Evolutionary conservation across 2,329 filamentous ascomycete genomes (phyloP).

Genomic region (Colletotrichum siamense): DNA sequence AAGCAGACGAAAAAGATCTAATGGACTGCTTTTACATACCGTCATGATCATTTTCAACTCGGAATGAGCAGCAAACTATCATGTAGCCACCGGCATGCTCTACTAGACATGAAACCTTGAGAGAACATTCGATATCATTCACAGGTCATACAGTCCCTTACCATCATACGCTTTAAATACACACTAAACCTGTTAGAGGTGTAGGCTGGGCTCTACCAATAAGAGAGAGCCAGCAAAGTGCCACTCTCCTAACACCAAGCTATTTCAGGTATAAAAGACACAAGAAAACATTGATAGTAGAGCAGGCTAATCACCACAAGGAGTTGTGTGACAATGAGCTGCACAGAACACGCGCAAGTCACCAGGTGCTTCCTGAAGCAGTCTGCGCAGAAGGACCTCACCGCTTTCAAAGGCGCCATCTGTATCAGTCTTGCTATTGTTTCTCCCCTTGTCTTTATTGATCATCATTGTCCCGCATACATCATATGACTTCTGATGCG

Average conservation of each 20-base stretch:
- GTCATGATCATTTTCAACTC: too few relatives aligned
- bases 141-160: too few relatives aligned
- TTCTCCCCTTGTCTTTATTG: not conserved
- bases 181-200: too few relatives aligned
- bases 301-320: not conserved
- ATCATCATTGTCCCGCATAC: not conserved
- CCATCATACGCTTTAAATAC: too few relatives aligned
- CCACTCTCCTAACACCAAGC: accelerated
- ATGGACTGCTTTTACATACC: too few relatives aligned
- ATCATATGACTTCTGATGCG: too few relatives aligned
- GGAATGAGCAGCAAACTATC: too few relatives aligned
- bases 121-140: too few relatives aligned
- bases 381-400: not conserved
- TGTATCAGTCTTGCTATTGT: accelerated
- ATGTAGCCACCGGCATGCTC: too few relatives aligned
- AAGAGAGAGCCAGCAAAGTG: not conserved
- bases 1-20: not conserved
- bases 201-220: accelerated
- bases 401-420: not conserved
- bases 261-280: not conserved
- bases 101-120: too few relatives aligned
- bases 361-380: not conserved
- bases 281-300: accelerated
- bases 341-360: not conserved
- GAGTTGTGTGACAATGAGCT: accelerated